Conservation (phyloP, 2,329 filamentous ascomycete genomes). For the Paecilomyces variotii region DNA sequence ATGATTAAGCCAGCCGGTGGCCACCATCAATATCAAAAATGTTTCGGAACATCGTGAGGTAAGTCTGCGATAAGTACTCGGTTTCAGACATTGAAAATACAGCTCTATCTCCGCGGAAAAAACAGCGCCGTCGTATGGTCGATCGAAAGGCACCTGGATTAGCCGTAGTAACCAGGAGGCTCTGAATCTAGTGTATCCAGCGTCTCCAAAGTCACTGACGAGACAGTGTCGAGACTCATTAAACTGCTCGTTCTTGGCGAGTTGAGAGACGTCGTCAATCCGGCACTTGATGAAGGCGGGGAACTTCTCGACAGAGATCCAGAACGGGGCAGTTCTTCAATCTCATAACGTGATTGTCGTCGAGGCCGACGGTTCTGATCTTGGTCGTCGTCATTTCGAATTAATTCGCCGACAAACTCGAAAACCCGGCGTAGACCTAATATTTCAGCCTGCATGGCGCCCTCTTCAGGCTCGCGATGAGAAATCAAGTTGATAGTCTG, state of each 20-base stretch:
- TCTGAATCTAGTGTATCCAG: constrained; percentile 13
- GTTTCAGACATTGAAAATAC: neutral
- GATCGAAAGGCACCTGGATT: constrained; percentile 1
- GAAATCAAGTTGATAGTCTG: constrained; percentile 5
- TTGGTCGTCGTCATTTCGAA: constrained; percentile 32
- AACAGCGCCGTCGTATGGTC: neutral
- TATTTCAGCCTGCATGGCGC: constrained; percentile 42
- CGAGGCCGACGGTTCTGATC: constrained; percentile 2
- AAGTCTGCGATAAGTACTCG: neutral
- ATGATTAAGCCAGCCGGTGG: neutral
- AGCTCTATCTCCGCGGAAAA: neutral
- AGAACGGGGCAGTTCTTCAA: constrained; percentile 6
- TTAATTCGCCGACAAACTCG: constrained; percentile 44
- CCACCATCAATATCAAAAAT: neutral
- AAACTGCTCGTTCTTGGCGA: constrained; percentile 20
- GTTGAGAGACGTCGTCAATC: constrained; percentile 17
- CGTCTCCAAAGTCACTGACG: constrained; percentile 19
- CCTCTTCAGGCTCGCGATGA: constrained; percentile 34
- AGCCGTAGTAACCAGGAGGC: constrained; percentile 8
- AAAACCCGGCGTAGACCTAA: constrained; percentile 45
- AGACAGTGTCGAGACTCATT: constrained; percentile 19
- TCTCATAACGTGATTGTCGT: constrained; percentile 6
- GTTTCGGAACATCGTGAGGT: neutral
- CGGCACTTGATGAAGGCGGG: constrained; percentile 14
- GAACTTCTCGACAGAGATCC: constrained; percentile 6